Base-by-base conservation (phyloP, 768 basidiomycete species). In the Pleurotus sapidus region DNA sequence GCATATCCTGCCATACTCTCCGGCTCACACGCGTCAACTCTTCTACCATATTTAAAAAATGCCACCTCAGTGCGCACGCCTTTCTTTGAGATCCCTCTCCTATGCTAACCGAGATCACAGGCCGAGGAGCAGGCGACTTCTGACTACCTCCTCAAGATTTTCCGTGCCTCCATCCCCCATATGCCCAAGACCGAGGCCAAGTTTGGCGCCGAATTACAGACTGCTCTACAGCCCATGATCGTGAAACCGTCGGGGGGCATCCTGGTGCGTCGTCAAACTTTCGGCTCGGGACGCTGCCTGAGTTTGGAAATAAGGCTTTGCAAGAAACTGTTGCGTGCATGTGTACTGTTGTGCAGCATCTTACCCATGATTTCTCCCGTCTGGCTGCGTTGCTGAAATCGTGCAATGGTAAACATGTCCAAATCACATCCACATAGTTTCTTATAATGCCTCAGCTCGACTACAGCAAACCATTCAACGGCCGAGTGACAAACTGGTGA, bases 271-370 rank as follows among this genome's bases (percentile, higher is more conserved):
- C 60, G n/a, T 60, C 23, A 34, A 34, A 7, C 9, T 34, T 11
- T 34, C 9, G 8, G 9, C 9, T 34, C 3, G 9, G 9, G 8
- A 34, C 30, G 8, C 9, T 0, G 8, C 30, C 9, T 34, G 30
- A 34, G 30, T 9, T 34, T 11, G 0, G 30, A 34, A 0, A 9
- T 4, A 61, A 95, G 89, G 87, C 89, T 18, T 70, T 98, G 30
- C 93, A 95, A 74, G 97, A 98, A 70, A 85, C 86, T 11, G 90
- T 98, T 12, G 93, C 93, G 0, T 98, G 95, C 62, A 87, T 96
- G 75, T 96, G 95, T 67, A 82, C 84, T 0, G 89, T 91, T 1
- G 88, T 95, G 1, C 86, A 87, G 50, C 74, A 91, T 62, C 78
- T 98, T 15, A 98, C 97, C 0, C 90, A 92, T 58, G 94, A 98